Base-by-base conservation (phyloP, 805 yeast genomes). In the Saccharomyces mikatae region DNA sequence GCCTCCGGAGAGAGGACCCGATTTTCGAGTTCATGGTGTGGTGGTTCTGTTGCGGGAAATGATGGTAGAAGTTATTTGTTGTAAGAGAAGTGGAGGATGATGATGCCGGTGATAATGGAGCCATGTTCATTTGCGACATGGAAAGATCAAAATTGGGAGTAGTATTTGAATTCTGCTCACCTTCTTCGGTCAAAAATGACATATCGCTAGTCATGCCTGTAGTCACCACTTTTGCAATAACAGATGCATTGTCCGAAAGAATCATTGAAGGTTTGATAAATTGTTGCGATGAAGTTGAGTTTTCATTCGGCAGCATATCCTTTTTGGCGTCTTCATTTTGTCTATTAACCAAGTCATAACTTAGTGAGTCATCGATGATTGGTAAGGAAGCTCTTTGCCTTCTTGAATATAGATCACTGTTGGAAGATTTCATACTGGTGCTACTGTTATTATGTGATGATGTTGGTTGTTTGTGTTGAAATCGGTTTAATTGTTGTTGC, bases 351-450 rank as follows among this genome's bases (percentile, higher is more conserved):
- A 66, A 36, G 49, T 63, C 67, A 24, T 51, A 52, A 52, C 54
- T 62, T 21, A 55, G 50, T 24, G 63, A 48, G 5, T 62, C 60
- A 41, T 64, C 68, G 30, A 63, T 53, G 29, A 59, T 55, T 22
- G 71, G 66, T 55, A 64, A 58, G 1, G 71, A 65, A 11, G 63
- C 56, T 31, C 69, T 52, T 47, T 61, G 66, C 31, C 60, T 65
- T 36, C 30, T 49, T 30, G 44, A 36, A 36, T 36, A 17, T 8
- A 36, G 44, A 21, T 36, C 44, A 17, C 44, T 36, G 24, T 36
- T 36, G 24, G 17, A 36, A 8, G 44, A n/a, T 36, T 36, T 36
- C 44, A 36, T 36, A 17, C 17, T 36, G 10, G 44, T 36, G 44
- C 44, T 36, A 17, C 44, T 36, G 13, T 36, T 36, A 36, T 36